phyloP scores from a whole-genome alignment of 768 basidiomycete species.

The Sarcodon aspratus region DNA sequence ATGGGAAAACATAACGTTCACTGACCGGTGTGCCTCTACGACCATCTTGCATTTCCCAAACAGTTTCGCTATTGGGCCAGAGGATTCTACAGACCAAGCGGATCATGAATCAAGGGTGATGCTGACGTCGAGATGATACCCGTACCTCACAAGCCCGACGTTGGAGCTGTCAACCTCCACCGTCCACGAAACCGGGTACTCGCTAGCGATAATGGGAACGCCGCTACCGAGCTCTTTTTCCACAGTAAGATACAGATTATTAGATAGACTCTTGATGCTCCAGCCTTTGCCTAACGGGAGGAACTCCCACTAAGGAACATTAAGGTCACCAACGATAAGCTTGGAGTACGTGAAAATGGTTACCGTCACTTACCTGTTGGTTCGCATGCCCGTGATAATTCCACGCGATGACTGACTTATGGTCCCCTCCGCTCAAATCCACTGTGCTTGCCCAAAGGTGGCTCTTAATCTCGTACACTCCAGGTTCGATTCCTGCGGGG shows the following conservation, averaged over 20 bases:
- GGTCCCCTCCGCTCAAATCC: not conserved
- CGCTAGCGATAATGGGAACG: slow-evolving; percentile 11
- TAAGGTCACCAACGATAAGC: not conserved
- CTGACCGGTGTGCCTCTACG: not conserved
- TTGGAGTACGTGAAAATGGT: not conserved
- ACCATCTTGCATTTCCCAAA: not conserved
- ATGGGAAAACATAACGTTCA: not conserved
- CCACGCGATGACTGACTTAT: not conserved
- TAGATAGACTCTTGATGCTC: slow-evolving; percentile 1
- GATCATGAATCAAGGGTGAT: not conserved
- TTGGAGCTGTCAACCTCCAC: slow-evolving; percentile 8
- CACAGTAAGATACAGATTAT: slow-evolving; percentile 10
- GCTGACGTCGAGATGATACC: not conserved
- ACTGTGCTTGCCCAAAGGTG: not conserved
- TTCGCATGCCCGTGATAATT: not conserved
- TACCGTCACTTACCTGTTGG: not conserved
- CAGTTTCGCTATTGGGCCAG: not conserved
- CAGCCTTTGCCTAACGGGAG: not conserved
- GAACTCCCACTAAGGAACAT: not conserved
- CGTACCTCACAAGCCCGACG: not conserved
- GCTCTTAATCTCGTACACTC: not conserved
- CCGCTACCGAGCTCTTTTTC: slow-evolving; percentile 8
- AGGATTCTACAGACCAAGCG: not conserved
- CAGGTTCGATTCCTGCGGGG: not conserved
- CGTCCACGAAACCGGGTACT: slow-evolving; percentile 14